phyloP scores from a whole-genome alignment of 148 eudicot genomes.

The Heliamphora exappendiculata region DNA sequence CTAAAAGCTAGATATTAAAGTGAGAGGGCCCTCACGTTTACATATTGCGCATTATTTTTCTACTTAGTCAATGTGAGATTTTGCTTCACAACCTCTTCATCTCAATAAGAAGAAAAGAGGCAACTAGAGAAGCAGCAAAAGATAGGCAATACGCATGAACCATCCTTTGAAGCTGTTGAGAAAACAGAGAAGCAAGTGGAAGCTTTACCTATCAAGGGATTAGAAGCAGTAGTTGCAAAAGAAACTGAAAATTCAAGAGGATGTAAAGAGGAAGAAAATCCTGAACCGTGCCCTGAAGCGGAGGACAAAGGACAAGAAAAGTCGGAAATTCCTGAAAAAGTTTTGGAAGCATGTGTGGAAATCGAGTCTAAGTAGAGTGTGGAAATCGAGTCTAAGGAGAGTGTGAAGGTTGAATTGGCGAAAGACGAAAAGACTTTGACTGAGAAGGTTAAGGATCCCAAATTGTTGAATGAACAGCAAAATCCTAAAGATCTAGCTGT shows the following conservation, averaged over 20 bases:
- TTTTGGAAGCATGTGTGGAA: conserved; percentile 14
- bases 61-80: too few species aligned
- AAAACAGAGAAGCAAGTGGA: conserved; percentile 15
- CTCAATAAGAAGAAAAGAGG: conserved; percentile 24
- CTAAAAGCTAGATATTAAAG: too few species aligned
- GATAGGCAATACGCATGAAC: conserved; percentile 13
- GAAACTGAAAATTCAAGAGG: conserved; percentile 9
- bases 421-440: conserved; percentile 11
- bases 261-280: conserved; percentile 13
- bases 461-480: conserved; percentile 14
- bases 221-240: conserved; percentile 4
- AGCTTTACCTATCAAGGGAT: conserved; percentile 10
- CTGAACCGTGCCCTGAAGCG: background rate
- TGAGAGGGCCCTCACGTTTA: too few species aligned
- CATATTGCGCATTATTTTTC: too few species aligned
- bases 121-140: conserved; percentile 17
- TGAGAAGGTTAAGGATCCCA: conserved; percentile 9
- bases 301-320: conserved; percentile 15
- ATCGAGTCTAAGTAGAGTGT: conserved; percentile 8
- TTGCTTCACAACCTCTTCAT: conserved; percentile 5
- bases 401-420: conserved; percentile 8
- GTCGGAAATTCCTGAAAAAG: conserved; percentile 12
- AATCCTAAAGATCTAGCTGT: background rate
- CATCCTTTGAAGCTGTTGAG: conserved; percentile 19
- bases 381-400: conserved; percentile 5